Evolutionary conservation across 1,139 yeast species (phyloP), one percentile per base, ranked within the genome.

Genomic region (Suhomyces kunorum): DNA sequence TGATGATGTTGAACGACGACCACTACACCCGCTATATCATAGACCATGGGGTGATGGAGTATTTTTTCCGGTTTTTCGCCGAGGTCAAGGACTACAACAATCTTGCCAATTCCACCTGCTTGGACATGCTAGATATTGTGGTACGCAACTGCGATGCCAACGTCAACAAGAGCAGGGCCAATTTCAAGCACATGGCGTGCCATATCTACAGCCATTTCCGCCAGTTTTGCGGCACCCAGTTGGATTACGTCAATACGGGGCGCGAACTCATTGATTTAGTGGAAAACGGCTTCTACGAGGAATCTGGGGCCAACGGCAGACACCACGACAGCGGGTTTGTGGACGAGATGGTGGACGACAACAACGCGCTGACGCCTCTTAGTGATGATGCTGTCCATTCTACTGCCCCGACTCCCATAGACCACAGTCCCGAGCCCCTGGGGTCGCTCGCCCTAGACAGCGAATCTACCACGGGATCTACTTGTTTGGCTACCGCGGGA

Each of bases 91-190:
- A 71, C 28, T 64, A 66, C 32, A 81, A 84, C 55, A 85, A 82
- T 54, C 66, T 90, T 45, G 75, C 87, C 2, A 86, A 81, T 54
- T 87, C 96, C 0, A 75, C 94, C 3, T 78, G 94, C 49, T 68
- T 89, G 39, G 92, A 86, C 53, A 68, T 90, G 29, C 64, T 88
- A 38, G 84, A 80, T 48, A 61, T 74, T 3, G 61, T 87, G 2
- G 56, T 74, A 6, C 61, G 52, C 37, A 62, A 50, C 50, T 63
- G 63, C 41, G 67, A 64, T 26, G 40, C 53, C 5, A 51, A 51
- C 15, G 44, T 54, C 15, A 46, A 49, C 16, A 27, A 36, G 32
- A 61, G 65, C 32, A 59, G 66, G 28, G 51, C 57, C 19, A 77
- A 76, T 47, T 79, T 66, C 55, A 68, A 68, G 40, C 44, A 68